phyloP scores from a whole-genome alignment of 1,284 basidiomycete species.

The Cryptococcus amylolentus region DNA sequence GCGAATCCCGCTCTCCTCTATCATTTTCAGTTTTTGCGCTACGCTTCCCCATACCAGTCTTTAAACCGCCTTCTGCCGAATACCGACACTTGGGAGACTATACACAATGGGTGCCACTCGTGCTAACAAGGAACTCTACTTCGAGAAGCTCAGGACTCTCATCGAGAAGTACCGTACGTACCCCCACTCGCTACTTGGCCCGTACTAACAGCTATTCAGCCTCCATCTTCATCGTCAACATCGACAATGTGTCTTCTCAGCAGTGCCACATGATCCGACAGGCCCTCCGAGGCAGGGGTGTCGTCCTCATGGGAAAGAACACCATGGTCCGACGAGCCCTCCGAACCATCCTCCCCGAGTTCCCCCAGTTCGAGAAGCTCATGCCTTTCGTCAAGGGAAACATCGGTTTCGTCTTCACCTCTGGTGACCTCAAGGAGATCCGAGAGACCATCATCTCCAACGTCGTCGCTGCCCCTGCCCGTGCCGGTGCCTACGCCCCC shows the following conservation, averaged over 20 bases:
- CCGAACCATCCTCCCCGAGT: constrained; percentile 81
- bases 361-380: constrained; percentile 92
- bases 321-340: constrained; percentile 99
- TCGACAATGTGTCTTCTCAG: constrained; percentile 99
- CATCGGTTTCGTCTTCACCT: constrained; percentile 99
- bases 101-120: constrained; percentile 84
- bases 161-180: constrained; percentile 84
- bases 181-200: not conserved
- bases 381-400: constrained; percentile 95
- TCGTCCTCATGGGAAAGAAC: constrained; percentile 99
- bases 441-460: constrained; percentile 89
- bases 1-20: constrained; percentile 2
- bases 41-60: constrained; percentile 31
- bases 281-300: constrained; percentile 90
- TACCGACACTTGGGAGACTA: constrained; percentile 49
- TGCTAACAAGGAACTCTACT: constrained; percentile 89
- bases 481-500: constrained; percentile 94
- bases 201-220: constrained; percentile 53
- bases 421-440: constrained; percentile 87
- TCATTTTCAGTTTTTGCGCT: constrained; percentile 17
- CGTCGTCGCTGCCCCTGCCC: constrained; percentile 96
- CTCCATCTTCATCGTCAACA: constrained; percentile 98
- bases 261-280: constrained; percentile 83
- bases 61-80: constrained; percentile 50
- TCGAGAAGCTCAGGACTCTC: constrained; percentile 89